phyloP scores from a whole-genome alignment of 805 yeast genomes.

The Wickerhamiella azyma region DNA sequence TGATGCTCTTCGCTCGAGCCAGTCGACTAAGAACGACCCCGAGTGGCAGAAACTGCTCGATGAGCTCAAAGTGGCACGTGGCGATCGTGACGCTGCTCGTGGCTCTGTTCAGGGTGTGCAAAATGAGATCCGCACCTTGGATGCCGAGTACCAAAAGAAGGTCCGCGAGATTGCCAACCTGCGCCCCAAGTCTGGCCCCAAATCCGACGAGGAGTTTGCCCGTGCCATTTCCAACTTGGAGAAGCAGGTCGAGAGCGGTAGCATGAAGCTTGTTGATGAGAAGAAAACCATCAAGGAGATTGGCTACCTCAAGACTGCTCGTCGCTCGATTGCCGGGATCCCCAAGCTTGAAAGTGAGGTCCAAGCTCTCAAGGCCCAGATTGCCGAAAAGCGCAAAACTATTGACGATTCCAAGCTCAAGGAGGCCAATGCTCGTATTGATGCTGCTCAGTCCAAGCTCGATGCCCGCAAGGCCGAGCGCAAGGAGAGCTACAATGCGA shows the following conservation, averaged over 20 bases:
- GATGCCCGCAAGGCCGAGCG: constrained; percentile 51
- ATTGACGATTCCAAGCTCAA: constrained; percentile 49
- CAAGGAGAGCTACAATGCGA: constrained; percentile 48
- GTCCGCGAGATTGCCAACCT: constrained; percentile 58
- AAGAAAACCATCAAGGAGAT: constrained; percentile 74
- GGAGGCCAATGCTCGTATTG: constrained; percentile 48
- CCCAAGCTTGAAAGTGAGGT: constrained; percentile 66
- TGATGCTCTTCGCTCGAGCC: constrained; percentile 17
- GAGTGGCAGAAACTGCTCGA: constrained; percentile 42
- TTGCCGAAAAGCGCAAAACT: constrained; percentile 58
- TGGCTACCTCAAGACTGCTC: constrained; percentile 64
- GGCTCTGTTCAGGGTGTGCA: constrained; percentile 34
- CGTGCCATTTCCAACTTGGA: constrained; percentile 37
- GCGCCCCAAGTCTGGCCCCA: constrained; percentile 55
- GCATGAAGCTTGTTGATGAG: constrained; percentile 80
- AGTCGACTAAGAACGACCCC: constrained; percentile 20
- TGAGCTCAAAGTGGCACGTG: constrained; percentile 34
- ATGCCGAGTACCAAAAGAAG: constrained; percentile 58
- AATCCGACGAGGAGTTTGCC: constrained; percentile 28
- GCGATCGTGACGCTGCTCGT: constrained; percentile 34
- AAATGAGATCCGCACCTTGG: constrained; percentile 60
- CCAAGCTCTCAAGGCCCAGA: constrained; percentile 64
- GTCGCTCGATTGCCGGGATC: constrained; percentile 60
- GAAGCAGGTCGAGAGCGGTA: constrained; percentile 60
- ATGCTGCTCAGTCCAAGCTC: constrained; percentile 57